These are phyloP conservation scores for Jacaranda copaia DNA, from an alignment of 257 asterid species.

Conservation along the genomic window DNA sequence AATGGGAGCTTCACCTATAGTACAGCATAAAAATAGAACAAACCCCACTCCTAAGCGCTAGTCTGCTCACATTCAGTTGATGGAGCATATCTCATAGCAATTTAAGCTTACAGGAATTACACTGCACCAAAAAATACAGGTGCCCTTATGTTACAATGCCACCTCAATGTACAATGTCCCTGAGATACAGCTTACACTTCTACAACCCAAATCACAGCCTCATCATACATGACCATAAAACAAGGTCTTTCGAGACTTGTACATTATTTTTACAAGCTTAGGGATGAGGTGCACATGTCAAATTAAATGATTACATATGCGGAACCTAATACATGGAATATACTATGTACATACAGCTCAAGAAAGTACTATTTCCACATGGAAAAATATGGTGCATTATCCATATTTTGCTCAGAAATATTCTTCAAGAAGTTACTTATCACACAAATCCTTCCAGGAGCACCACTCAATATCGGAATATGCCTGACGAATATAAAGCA, in stretches of 20 bases:
- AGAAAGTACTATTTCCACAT: constrained; percentile 9
- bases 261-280: constrained; percentile 46
- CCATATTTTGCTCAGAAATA: constrained; percentile 40
- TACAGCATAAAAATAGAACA: constrained; percentile 29
- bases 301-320: constrained; percentile 35
- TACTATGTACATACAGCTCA: constrained; percentile 18
- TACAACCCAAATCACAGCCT: constrained; percentile 30
- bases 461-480: constrained; percentile 35
- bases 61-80: constrained; percentile 16
- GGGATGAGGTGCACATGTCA: constrained; percentile 30
- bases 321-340: constrained; percentile 38
- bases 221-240: constrained; percentile 32
- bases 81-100: constrained; percentile 14
- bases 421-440: constrained; percentile 40
- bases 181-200: constrained; percentile 29
- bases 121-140: constrained; percentile 39
- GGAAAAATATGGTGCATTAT: constrained; percentile 26
- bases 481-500: constrained; percentile 49
- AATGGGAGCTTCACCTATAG: constrained; percentile 13
- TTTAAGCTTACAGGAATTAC: constrained; percentile 34
- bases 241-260: constrained; percentile 32
- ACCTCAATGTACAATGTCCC: constrained; percentile 32
- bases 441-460: constrained; percentile 43
- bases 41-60: neutral
- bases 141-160: constrained; percentile 35